phyloP scores from a whole-genome alignment of 2,329 filamentous ascomycete species.

The Curvularia eragrostidis region DNA sequence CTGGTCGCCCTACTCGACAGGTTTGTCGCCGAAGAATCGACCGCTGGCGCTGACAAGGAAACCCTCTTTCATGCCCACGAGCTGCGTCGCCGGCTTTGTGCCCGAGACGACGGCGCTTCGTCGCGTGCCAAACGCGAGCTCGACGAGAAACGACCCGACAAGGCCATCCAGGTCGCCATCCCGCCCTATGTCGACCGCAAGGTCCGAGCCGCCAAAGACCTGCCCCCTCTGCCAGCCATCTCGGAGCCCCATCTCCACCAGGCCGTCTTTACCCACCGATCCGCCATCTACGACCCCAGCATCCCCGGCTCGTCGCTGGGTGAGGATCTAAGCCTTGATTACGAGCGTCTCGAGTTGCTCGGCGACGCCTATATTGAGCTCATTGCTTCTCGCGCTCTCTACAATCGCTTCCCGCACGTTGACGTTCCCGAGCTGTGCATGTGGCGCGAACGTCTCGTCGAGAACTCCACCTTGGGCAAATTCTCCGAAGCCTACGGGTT shows the following conservation, averaged over 20 bases:
- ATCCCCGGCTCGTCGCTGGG: conserved; percentile 26
- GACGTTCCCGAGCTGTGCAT: conserved; percentile 74
- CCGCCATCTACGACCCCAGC: conserved; percentile 30
- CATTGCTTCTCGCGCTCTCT: conserved; percentile 77
- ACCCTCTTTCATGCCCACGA: conserved; percentile 40
- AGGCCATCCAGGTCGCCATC: conserved; percentile 25
- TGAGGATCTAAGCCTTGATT: conserved; percentile 53
- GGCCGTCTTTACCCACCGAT: conserved; percentile 70
- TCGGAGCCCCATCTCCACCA: conserved; percentile 65
- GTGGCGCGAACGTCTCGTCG: conserved; percentile 78
- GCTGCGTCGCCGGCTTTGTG: conserved; percentile 35
- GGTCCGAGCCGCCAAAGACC: conserved; percentile 40
- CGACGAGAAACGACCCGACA: conserved; percentile 37
- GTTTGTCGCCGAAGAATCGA: conserved; percentile 39
- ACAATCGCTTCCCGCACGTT: conserved; percentile 70
- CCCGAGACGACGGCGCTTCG: conserved; percentile 49
- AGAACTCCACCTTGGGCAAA: conserved; percentile 76
- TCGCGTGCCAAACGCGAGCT: conserved; percentile 59
- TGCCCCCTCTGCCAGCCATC: conserved; percentile 69
- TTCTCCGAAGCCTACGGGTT: conserved; percentile 77
- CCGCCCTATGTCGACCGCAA: conserved; percentile 39
- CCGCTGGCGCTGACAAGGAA: conserved; percentile 31
- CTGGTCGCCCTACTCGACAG: conserved; percentile 41
- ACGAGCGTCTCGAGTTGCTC: conserved; percentile 87
- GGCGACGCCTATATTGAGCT: conserved; percentile 87